Evolutionary conservation across 306 rosid species (phyloP).

Genomic region (barrel medic (Medicago truncatula)): DNA sequence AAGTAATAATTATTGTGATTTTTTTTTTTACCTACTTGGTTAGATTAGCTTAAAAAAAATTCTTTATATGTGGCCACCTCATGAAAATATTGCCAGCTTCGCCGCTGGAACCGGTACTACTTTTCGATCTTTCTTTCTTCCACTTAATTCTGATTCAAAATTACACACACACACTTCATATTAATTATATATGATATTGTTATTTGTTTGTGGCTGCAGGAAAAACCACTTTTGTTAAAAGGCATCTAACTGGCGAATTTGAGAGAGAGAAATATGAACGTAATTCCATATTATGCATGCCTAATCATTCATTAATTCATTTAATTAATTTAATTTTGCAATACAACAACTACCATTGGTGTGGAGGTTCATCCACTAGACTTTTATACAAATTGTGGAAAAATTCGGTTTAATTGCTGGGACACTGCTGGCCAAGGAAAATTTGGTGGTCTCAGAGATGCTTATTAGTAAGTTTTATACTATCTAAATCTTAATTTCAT

Average conservation of each 20-base stretch:
- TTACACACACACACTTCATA: no score
- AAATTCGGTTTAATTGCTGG: slow-evolving; percentile 82
- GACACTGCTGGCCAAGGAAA: slow-evolving; percentile 85
- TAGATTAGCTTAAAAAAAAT: no score
- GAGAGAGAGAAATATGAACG: slow-evolving; percentile 88
- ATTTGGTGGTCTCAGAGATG: slow-evolving; percentile 83
- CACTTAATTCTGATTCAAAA: no score
- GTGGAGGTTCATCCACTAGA: slow-evolving; percentile 86
- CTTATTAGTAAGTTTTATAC: slow-evolving; percentile 42
- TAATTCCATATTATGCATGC: not conserved
- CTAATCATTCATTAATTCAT: no score
- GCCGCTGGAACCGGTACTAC: slow-evolving; percentile 75
- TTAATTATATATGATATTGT: not conserved
- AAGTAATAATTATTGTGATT: no score
- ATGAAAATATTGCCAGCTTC: no score
- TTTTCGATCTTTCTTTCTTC: not conserved
- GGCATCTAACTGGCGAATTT: slow-evolving; percentile 83
- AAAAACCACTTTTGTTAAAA: slow-evolving; percentile 78
- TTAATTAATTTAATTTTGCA: no score
- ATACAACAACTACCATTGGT: slow-evolving; percentile 69
- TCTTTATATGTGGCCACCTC: no score
- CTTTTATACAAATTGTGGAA: slow-evolving; percentile 80
- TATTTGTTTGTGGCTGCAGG: slow-evolving; percentile 48
- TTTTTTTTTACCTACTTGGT: no score
- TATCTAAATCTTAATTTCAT: no score